Evolutionary conservation across 208 protist species (phyloP).

Genomic region (Acanthamoeba lenticulata): DNA sequence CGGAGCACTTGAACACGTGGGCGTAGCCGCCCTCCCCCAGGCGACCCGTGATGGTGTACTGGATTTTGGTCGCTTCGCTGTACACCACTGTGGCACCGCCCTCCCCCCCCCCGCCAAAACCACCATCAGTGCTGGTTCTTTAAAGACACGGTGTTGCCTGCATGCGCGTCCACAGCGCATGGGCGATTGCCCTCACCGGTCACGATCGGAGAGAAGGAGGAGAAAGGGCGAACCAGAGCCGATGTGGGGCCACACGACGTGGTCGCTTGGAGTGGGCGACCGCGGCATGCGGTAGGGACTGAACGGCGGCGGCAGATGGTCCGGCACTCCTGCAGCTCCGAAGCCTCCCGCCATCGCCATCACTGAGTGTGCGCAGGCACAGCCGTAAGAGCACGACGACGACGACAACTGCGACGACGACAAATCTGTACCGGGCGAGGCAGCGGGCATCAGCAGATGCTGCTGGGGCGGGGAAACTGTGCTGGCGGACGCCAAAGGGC

Average conservation of each 20-base stretch:
- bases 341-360: not conserved
- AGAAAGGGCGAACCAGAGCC: not conserved
- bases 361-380: not conserved
- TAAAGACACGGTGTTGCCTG: not conserved
- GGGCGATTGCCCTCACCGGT: too few species aligned
- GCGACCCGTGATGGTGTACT: not conserved
- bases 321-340: not conserved
- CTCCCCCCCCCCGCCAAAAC: not conserved
- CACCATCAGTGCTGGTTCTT: not conserved
- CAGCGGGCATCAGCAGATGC: too few species aligned
- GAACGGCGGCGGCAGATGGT: not conserved
- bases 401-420: too few species aligned
- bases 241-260: not conserved
- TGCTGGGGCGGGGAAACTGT: too few species aligned
- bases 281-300: not conserved
- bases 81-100: not conserved
- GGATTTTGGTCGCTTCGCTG: not conserved
- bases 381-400: too few species aligned
- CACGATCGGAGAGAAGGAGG: not conserved
- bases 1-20: not conserved
- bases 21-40: not conserved
- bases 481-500: too few species aligned
- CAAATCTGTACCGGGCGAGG: too few species aligned
- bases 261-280: not conserved
- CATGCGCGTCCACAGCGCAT: not conserved